Base-by-base conservation (phyloP, 352 stramenopile genomes). In the Phytopythium sindhum region DNA sequence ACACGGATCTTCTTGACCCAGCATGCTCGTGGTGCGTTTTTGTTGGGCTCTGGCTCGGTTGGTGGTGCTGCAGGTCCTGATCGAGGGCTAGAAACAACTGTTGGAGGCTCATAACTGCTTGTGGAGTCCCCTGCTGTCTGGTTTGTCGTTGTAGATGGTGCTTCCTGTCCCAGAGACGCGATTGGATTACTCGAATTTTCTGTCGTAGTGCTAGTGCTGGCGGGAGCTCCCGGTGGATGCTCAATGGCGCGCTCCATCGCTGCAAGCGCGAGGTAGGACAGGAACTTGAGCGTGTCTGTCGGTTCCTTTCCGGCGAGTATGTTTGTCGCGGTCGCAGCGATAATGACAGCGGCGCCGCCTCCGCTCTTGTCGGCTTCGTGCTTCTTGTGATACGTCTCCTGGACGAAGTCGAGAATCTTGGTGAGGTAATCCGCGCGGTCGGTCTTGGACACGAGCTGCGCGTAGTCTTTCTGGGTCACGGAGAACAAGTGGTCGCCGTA, bases 291-390 rank as follows among this genome's bases (percentile, higher is more conserved):
- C 9, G 86, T 95, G 51, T 93, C 83, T 33, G 67, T 74, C 0
- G 84, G 72, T 23, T 95, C 84, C 57, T 93, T 93, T 5, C 84
- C 86, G 17, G 86, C 81, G 19, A 93, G 57, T 35, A 93, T 93
- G 41, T 93, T 93, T 0, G 78, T 86, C 2, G 86, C 77, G 0
- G 83, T 93, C 12, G 86, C 86, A 44, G 82, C 81, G 26, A 91
- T 81, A 2, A 89, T 59, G 31, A 91, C 75, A 57, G 44, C 69
- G 7, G 53, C 24, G 19, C 48, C 59, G 7, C 39, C 31, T 15
- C 33, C 35, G 44, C 61, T 51, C 62, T 54, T 60, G n/a, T 58
- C 19, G n/a, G 65, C 54, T 17, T 73, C 65, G 6, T 74, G 67
- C 19, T 74, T 60, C 19, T 64, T 53, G 1, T 76, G 67, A 47